These are phyloP conservation scores for Eucalyptus brandiana DNA, from an alignment of 345 rosid species.

Conservation along the genomic window DNA sequence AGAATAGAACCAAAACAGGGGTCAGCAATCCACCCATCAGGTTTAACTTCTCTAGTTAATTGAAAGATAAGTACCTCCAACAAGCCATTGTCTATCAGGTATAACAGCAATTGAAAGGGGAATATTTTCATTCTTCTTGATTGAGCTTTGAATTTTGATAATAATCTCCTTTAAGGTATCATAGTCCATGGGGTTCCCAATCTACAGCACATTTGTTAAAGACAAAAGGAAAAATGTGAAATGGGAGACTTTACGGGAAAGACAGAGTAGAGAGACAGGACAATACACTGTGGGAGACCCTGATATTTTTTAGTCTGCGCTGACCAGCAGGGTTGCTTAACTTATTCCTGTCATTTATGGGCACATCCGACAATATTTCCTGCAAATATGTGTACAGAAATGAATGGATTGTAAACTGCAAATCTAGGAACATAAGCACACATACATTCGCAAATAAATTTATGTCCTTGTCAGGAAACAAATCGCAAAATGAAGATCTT, in stretches of 20 bases:
- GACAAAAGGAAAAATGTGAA: not conserved
- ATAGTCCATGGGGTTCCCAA: slow-evolving; percentile 83
- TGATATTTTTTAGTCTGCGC: slow-evolving; percentile 40
- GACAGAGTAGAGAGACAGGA: not conserved
- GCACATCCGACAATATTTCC: slow-evolving; percentile 91
- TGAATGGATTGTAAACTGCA: not conserved
- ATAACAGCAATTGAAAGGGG: slow-evolving; percentile 75
- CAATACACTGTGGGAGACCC: slow-evolving; percentile 61
- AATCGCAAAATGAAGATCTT: not conserved
- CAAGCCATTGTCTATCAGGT: slow-evolving; percentile 79
- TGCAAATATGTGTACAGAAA: slow-evolving; percentile 7
- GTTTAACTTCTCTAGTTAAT: not conserved
- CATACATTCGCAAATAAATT: not conserved
- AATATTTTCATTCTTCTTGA: slow-evolving; percentile 33
- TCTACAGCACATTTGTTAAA: slow-evolving; percentile 20
- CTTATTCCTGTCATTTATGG: slow-evolving; percentile 61
- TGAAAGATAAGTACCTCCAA: slow-evolving; percentile 49
- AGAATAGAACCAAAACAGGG: not conserved
- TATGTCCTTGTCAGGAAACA: not conserved
- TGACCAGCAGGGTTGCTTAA: slow-evolving; percentile 20
- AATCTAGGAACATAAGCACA: not conserved
- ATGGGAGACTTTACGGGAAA: not conserved
- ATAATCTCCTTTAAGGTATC: slow-evolving; percentile 62
- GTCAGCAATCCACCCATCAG: not conserved
- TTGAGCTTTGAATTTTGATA: slow-evolving; percentile 33